Base-by-base conservation (phyloP, 805 yeast genomes). In the Scheffersomyces amazonensis region DNA sequence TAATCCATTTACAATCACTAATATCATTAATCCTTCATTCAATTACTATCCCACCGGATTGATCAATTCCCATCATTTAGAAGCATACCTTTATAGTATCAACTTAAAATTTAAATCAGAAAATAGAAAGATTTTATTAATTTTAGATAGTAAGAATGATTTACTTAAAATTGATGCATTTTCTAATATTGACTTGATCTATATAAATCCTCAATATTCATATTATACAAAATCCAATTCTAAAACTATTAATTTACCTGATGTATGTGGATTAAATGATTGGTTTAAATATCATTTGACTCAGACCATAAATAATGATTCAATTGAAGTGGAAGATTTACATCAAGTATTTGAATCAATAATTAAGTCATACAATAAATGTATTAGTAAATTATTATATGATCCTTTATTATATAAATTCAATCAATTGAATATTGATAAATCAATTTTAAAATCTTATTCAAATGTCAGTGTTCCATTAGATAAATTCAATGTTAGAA, bases 1-100 rank as follows among this genome's bases (percentile, higher is more conserved):
- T 7, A 34, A 34, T 15, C 48, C 48, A 7, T 36, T 39, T n/a
- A 27, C 42, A 16, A 34, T 42, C 7, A 27, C 46, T 3, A 32
- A 31, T 10, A n/a, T 31, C 7, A 12, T 20, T 19, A 16, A 30
- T 4, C 5, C 5, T 13, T 11, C 4, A 11, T 36, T 36, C 17
- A 39, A 39, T 23, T 44, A 44, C 29, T 40, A 32, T 30, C 48
- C 48, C 2, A 31, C 31, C 21, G 48, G 46, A 2, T 23, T 38
- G 19, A 15, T 42, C 12, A 44, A 44, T 31, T 21, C 41, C 6
- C 37, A 30, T 24, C 48, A 44, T 6, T 39, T 44, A 8, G 25
- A 34, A 21, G 15, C 32, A 7, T 39, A 41, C 29, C 25, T 44
- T 13, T 24, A 35, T 18, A 24, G 36, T 23, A 19, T 44, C 22